These are phyloP conservation scores for Ricinus communis DNA, from an alignment of 345 rosid species.

Conservation along the genomic window DNA sequence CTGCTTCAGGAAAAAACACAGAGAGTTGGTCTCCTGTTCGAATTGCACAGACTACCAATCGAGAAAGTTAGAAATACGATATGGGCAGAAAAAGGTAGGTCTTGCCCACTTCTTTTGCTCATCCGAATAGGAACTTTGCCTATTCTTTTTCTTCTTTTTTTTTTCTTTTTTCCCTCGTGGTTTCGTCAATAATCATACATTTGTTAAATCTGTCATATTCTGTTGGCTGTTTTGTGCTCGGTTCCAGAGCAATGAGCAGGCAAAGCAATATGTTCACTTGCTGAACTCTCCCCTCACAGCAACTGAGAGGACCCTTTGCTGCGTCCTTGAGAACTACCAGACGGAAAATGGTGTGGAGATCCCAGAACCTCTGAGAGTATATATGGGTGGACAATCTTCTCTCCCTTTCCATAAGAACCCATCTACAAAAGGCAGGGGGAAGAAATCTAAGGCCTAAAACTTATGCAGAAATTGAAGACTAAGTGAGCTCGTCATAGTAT, in stretches of 20 bases:
- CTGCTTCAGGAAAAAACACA: conserved; percentile 79
- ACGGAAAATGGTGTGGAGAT: conserved; percentile 76
- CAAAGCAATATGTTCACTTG: conserved; percentile 78
- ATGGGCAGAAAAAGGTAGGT: conserved; percentile 85
- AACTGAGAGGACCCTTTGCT: conserved; percentile 90
- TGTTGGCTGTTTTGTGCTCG: not conserved
- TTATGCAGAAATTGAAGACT: no score
- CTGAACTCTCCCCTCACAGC: conserved; percentile 93
- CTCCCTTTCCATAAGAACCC: conserved; percentile 59
- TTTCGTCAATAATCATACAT: not conserved
- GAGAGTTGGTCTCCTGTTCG: conserved; percentile 92
- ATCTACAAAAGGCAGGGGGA: conserved; percentile 20
- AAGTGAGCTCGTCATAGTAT: no score
- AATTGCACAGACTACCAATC: conserved; percentile 91
- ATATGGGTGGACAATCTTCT: conserved; percentile 69
- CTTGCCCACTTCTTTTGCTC: not conserved
- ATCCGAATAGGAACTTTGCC: not conserved
- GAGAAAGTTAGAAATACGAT: conserved; percentile 84
- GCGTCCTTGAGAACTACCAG: conserved; percentile 92
- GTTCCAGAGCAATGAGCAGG: conserved; percentile 73
- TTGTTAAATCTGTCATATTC: not conserved
- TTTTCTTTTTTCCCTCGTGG: no score
- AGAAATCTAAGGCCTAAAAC: conserved; percentile 23
- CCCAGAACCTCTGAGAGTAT: conserved; percentile 64
- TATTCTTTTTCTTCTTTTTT: no score